Evolutionary conservation across 768 basidiomycete species (phyloP).

Genomic region (Harrya chromipes): DNA sequence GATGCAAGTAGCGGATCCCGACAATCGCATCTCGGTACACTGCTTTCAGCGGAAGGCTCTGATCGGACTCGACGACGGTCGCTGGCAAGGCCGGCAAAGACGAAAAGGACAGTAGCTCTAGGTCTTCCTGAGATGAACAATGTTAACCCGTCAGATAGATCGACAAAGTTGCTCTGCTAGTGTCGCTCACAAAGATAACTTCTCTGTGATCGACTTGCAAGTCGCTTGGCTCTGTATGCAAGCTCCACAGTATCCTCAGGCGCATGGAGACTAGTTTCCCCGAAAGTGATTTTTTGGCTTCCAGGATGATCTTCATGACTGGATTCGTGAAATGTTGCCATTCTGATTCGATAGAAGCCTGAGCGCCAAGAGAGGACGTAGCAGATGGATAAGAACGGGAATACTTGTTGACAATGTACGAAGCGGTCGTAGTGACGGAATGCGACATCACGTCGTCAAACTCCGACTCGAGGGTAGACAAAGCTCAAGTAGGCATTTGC

Average conservation of each 20-base stretch:
- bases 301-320: conserved; percentile 56
- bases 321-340: conserved; percentile 84
- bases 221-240: conserved; percentile 40
- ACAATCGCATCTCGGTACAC: conserved; percentile 73
- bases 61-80: conserved; percentile 35
- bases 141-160: background rate
- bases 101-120: conserved; percentile 72
- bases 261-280: conserved; percentile 61
- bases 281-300: conserved; percentile 49
- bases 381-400: conserved; percentile 56
- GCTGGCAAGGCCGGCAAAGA: conserved; percentile 34
- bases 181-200: conserved; percentile 59
- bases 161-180: background rate
- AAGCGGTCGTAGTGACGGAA: conserved; percentile 53
- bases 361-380: conserved; percentile 9
- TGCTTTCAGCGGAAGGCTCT: conserved; percentile 73
- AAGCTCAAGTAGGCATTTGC: background rate
- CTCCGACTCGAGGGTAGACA: background rate
- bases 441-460: conserved; percentile 24
- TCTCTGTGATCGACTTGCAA: conserved; percentile 47
- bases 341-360: conserved; percentile 39
- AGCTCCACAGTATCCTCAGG: conserved; percentile 61
- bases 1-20: conserved; percentile 71
- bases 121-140: conserved; percentile 56
- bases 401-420: conserved; percentile 59